phyloP scores from a whole-genome alignment of 2,329 filamentous ascomycete genomes.

The Pyrenophora teres region DNA sequence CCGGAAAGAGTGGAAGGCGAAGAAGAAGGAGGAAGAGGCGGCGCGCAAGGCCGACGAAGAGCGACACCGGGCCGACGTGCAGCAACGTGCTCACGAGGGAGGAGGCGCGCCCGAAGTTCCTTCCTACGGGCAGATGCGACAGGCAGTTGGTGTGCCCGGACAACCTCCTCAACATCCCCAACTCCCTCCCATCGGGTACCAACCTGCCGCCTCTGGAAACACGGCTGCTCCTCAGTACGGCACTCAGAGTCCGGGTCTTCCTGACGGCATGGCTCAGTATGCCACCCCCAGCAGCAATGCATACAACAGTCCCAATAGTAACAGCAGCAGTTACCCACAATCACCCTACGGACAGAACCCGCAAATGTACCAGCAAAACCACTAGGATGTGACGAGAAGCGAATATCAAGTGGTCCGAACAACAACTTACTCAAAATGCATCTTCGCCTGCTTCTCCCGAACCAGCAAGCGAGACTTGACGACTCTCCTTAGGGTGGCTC shows the following conservation, averaged over 20 bases:
- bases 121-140: conserved; percentile 52
- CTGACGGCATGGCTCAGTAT: conserved; percentile 58
- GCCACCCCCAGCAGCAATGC: conserved; percentile 48
- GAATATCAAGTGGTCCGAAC: background rate
- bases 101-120: conserved; percentile 57
- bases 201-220: conserved; percentile 52
- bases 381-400: conserved; percentile 27
- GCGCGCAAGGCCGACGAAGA: conserved; percentile 90
- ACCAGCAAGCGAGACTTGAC: conserved; percentile 23
- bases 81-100: conserved; percentile 53
- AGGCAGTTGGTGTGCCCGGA: conserved; percentile 52
- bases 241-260: conserved; percentile 51
- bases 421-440: conserved; percentile 15
- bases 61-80: conserved; percentile 70
- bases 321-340: conserved; percentile 56
- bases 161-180: conserved; percentile 54
- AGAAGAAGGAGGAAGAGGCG: conserved; percentile 98
- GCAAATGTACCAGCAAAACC: conserved; percentile 55
- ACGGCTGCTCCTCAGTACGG: conserved; percentile 52
- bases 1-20: conserved; percentile 97
- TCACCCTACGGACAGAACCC: conserved; percentile 56
- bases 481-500: conserved; percentile 33
- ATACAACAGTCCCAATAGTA: conserved; percentile 51
- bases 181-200: conserved; percentile 58
- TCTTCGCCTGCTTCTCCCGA: conserved; percentile 9